A percentile compares a stretch with the other conserved stretches of the same genome.
Evolutionary conservation across 2,329 filamentous ascomycete species (phyloP).

Genomic region (Ophiostoma triangulosporum): DNA sequence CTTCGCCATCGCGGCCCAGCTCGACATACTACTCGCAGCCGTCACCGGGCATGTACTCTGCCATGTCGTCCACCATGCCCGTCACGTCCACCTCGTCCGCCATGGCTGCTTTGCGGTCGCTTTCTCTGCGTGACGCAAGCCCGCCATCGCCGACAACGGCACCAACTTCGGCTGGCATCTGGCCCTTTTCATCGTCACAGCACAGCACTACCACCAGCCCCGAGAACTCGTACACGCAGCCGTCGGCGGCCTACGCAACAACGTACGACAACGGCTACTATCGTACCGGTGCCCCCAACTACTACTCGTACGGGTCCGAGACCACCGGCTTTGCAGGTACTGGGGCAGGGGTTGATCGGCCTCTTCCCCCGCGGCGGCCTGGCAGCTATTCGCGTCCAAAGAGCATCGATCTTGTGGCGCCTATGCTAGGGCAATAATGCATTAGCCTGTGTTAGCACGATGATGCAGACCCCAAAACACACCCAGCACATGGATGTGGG

Average conservation of each 20-base stretch:
- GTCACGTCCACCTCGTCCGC: constrained; percentile 32
- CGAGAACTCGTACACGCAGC: constrained; percentile 30
- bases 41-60: constrained; percentile 25
- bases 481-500: too few relatives aligned
- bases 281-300: constrained; percentile 22
- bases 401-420: constrained; percentile 51
- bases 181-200: constrained; percentile 33
- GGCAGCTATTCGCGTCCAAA: constrained; percentile 39
- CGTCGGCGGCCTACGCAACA: constrained; percentile 33
- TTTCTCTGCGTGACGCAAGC: constrained; percentile 40
- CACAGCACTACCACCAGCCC: constrained; percentile 39
- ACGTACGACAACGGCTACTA: constrained; percentile 37
- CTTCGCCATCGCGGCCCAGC: constrained; percentile 46
- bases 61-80: constrained; percentile 26
- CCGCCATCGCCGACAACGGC: constrained; percentile 35
- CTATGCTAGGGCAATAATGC: constrained; percentile 36
- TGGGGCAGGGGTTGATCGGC: constrained; percentile 32
- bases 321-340: constrained; percentile 19
- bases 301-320: constrained; percentile 23
- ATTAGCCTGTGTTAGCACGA: not conserved
- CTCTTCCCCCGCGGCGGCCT: constrained; percentile 36
- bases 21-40: constrained; percentile 43
- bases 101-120: constrained; percentile 41
- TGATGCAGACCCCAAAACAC: too few relatives aligned
- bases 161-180: constrained; percentile 29